Percentiles rank a stretch among this genome's conserved stretches.
Conservation (phyloP, 768 basidiomycete genomes). For the Termitomyces titanicus region DNA sequence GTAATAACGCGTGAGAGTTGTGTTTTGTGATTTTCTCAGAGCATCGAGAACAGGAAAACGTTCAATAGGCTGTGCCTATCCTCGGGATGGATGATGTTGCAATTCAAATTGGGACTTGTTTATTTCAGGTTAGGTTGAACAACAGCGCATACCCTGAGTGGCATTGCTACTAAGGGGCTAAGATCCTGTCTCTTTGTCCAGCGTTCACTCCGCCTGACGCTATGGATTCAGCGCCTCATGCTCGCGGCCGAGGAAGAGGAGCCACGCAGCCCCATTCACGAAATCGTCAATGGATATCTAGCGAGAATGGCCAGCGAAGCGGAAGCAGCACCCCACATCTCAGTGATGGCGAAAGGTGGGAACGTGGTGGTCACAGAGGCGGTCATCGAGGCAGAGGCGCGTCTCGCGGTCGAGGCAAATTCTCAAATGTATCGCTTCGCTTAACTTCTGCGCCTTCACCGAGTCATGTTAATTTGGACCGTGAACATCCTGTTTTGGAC, state of each 20-base stretch:
- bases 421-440: constrained; percentile 37
- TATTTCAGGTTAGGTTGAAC: constrained; percentile 5
- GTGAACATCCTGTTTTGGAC: constrained; percentile 26
- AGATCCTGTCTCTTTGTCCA: no score
- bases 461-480: constrained; percentile 16
- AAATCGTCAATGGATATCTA: constrained; percentile 64
- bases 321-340: constrained; percentile 31
- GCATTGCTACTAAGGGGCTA: no score
- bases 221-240: constrained; percentile 20
- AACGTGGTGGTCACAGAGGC: constrained; percentile 56
- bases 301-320: constrained; percentile 33
- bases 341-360: constrained; percentile 55
- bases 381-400: constrained; percentile 37
- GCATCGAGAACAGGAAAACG: background rate
- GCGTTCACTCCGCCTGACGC: background rate
- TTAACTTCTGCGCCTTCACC: constrained; percentile 20
- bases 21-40: background rate
- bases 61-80: no score
- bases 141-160: background rate
- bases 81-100: no score
- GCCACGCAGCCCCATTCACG: constrained; percentile 33
- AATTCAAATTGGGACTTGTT: constrained; percentile 1
- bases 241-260: constrained; percentile 16
- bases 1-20: background rate
- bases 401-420: constrained; percentile 32